phyloP scores from a whole-genome alignment of 164 flowering plant genomes.

The Magnolia officinalis region DNA sequence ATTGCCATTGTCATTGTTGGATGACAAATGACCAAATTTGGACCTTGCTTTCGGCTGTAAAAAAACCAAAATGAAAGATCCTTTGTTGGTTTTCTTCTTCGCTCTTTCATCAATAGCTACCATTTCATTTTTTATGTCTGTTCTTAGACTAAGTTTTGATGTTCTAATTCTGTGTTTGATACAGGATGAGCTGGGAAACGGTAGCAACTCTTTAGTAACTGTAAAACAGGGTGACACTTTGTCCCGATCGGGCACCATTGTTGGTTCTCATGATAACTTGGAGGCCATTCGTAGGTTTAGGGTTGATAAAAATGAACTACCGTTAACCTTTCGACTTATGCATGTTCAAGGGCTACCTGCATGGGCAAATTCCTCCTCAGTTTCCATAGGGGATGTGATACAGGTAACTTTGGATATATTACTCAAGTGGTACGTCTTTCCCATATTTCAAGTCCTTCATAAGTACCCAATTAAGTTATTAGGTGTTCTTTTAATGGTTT shows the following conservation, averaged over 20 bases:
- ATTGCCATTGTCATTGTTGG: background rate
- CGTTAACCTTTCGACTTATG: slow-evolving; percentile 71
- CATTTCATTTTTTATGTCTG: slow-evolving; percentile 3
- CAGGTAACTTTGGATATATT: slow-evolving; percentile 39
- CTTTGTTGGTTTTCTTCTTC: background rate
- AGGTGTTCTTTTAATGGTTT: too few relatives aligned
- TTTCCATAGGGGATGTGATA: slow-evolving; percentile 75
- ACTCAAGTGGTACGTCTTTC: too few relatives aligned
- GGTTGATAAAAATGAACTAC: slow-evolving; percentile 41
- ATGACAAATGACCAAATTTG: background rate
- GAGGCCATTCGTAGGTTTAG: slow-evolving; percentile 61
- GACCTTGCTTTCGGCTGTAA: background rate
- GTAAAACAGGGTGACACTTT: slow-evolving; percentile 12
- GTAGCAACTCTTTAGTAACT: slow-evolving; percentile 6
- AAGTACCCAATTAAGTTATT: too few relatives aligned
- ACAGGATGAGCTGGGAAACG: slow-evolving; percentile 23
- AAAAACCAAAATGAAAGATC: background rate
- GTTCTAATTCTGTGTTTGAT: slow-evolving; percentile 5
- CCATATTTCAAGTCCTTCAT: too few relatives aligned
- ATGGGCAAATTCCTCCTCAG: slow-evolving; percentile 87
- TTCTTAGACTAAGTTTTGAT: background rate
- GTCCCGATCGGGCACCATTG: slow-evolving; percentile 10
- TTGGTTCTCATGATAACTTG: slow-evolving; percentile 9
- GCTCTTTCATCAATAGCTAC: background rate
- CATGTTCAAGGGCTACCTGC: slow-evolving; percentile 71